These are phyloP conservation scores for Candida sojae DNA, from an alignment of 1,139 yeast genomes.

Conservation along the genomic window DNA sequence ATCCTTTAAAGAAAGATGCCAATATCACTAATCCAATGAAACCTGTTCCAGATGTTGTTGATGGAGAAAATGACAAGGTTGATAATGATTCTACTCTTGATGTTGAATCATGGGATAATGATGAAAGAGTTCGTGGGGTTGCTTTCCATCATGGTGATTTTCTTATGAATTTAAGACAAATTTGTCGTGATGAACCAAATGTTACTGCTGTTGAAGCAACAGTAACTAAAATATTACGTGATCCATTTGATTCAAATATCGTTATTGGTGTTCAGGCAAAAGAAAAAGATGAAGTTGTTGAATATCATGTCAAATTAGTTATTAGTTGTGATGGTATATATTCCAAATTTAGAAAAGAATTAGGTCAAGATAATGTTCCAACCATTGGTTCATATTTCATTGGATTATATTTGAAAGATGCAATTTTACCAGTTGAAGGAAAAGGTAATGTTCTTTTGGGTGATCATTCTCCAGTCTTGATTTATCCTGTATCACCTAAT, in stretches of 20 bases:
- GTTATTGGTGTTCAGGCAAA: constrained; percentile 69
- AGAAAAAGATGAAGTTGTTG: constrained; percentile 18
- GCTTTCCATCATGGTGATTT: constrained; percentile 94
- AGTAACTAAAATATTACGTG: constrained; percentile 61
- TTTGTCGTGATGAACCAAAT: constrained; percentile 67
- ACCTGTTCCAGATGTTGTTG: constrained; percentile 57
- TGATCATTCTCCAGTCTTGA: constrained; percentile 80
- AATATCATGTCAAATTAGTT: constrained; percentile 62
- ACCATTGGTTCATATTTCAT: constrained; percentile 80
- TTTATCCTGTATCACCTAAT: constrained; percentile 80
- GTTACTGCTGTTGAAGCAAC: constrained; percentile 82
- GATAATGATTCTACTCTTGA: constrained; percentile 50
- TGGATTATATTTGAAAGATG: constrained; percentile 74
- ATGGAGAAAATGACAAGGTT: constrained; percentile 57
- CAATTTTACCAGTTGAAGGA: constrained; percentile 66
- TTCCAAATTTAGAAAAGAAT: constrained; percentile 83
- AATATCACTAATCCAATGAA: constrained; percentile 41
- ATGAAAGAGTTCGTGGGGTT: constrained; percentile 69
- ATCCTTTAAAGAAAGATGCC: constrained; percentile 63
- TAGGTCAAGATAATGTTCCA: constrained; percentile 60
- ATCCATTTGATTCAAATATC: constrained; percentile 47
- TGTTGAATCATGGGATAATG: constrained; percentile 57
- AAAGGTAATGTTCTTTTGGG: constrained; percentile 94
- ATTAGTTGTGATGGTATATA: constrained; percentile 93
- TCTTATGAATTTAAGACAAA: constrained; percentile 70